Evolutionary conservation across 352 stramenopile species (phyloP), one percentile per base, ranked within the genome.

Genomic region (Globisporangium ultimum): DNA sequence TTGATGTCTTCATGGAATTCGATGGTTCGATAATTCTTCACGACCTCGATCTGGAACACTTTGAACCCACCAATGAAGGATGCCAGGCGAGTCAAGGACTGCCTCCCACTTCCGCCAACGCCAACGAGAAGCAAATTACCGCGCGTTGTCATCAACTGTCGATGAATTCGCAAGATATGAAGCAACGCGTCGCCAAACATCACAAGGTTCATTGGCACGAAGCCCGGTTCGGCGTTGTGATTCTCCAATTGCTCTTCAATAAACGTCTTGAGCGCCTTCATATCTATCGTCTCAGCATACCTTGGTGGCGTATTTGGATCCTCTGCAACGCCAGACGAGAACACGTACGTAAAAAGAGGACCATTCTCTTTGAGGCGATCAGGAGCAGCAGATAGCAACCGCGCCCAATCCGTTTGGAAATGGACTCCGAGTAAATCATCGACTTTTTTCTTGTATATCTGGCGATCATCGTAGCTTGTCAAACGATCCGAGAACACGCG

Each of bases 1-100:
- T 98, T 98, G 10, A 98, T 82, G 50, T 98, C 93, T 34, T 98
- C 92, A 50, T 94, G 84, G 66, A 97, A 98, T 64, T 98, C 92
- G 22, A 87, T 75, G 10, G 68, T 74, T 13, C 92, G 77, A 53
- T 98, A 98, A 38, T 97, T 96, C 69, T 98, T 98, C n/a, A 89
- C 85, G 1, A 98, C 91, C 72, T 98, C 93, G 49, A 98, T 97
- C 55, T 92, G 89, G 45, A 97, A 97, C 6, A 96, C 61, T 45
- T 92, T 91, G 54, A 94, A 94, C 13, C 85, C 85, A 3, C 84
- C 86, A 43, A 97, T 94, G 61, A 97, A 98, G 3, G 91, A 74
- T 10, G 89, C 87, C 0, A 98, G 66, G 11, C 87, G 76, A 0
- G 89, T 97, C 7, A 98, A 64, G 0, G 84, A 96, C 63, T 98